These are phyloP conservation scores for Trapa incisa DNA, from an alignment of 345 rosid genomes.

Conservation along the genomic window DNA sequence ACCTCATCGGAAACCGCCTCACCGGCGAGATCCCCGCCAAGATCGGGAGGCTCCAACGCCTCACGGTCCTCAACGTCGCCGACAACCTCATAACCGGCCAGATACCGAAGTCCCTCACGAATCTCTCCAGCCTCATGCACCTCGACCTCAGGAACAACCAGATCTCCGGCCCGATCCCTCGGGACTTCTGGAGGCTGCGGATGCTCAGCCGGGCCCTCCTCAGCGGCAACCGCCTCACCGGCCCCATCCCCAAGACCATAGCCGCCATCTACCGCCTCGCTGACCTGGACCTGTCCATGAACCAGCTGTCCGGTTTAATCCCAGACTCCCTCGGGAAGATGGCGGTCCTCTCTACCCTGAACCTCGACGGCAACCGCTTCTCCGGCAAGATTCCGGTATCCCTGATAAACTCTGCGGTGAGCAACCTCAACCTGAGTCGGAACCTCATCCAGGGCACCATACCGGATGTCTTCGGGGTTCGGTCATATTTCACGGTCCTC, in stretches of 20 bases:
- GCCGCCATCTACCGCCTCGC: slow-evolving; percentile 30
- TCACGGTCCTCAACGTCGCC: slow-evolving; percentile 31
- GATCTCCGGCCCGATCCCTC: slow-evolving; percentile 26
- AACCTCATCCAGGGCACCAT: slow-evolving; percentile 22
- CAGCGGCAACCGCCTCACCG: slow-evolving; percentile 24
- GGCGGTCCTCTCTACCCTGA: slow-evolving; percentile 32
- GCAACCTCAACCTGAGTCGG: slow-evolving; percentile 29
- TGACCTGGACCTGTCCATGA: slow-evolving; percentile 33
- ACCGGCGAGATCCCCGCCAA: slow-evolving; percentile 27
- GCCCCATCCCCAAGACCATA: slow-evolving; percentile 22
- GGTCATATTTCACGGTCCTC: slow-evolving; percentile 30
- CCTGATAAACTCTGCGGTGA: slow-evolving; percentile 23
- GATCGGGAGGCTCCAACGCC: slow-evolving; percentile 24
- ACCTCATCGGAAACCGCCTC: slow-evolving; percentile 26
- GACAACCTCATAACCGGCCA: slow-evolving; percentile 28
- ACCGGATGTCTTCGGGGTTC: slow-evolving; percentile 26
- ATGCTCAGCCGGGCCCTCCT: slow-evolving; percentile 35
- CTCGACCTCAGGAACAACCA: slow-evolving; percentile 32
- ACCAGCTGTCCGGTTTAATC: slow-evolving; percentile 23
- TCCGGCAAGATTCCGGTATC: slow-evolving; percentile 22
- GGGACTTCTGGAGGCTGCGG: slow-evolving; percentile 19
- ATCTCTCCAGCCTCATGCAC: slow-evolving; percentile 28
- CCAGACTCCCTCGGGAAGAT: slow-evolving; percentile 30
- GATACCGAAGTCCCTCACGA: slow-evolving; percentile 27
- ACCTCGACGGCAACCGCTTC: slow-evolving; percentile 26